phyloP scores from a whole-genome alignment of 2,329 filamentous ascomycete genomes.

The Colletotrichum sojae region DNA sequence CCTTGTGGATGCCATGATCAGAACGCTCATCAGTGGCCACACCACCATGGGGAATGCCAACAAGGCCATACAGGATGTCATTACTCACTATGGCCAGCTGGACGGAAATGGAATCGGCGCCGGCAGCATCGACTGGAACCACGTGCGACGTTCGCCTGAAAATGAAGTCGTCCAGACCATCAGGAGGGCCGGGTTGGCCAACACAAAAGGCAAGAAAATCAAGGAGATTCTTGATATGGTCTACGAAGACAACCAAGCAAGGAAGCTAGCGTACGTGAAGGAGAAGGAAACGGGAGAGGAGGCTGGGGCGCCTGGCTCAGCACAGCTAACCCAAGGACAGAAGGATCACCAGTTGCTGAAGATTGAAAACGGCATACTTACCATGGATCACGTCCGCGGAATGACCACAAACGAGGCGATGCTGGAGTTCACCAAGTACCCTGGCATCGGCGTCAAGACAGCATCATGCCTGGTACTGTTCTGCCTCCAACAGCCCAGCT shows the following conservation, averaged over 20 bases:
- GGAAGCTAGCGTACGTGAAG: constrained; percentile 59
- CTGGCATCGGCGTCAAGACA: constrained; percentile 71
- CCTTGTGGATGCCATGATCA: constrained; percentile 67
- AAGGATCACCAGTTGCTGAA: constrained; percentile 71
- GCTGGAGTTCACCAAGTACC: constrained; percentile 63
- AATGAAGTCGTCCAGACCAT: constrained; percentile 79
- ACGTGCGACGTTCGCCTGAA: constrained; percentile 71
- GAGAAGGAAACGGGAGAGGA: constrained; percentile 58
- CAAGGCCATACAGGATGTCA: constrained; percentile 75
- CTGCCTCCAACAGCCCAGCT: constrained; percentile 66
- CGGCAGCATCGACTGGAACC: constrained; percentile 83
- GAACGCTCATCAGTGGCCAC: constrained; percentile 67
- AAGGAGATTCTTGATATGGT: constrained; percentile 82
- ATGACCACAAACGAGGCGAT: constrained; percentile 63
- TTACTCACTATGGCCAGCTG: constrained; percentile 74
- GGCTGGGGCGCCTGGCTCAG: constrained; percentile 58
- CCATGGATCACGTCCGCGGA: constrained; percentile 65
- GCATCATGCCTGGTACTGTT: constrained; percentile 71
- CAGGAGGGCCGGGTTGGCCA: constrained; percentile 77
- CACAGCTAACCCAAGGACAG: constrained; percentile 58
- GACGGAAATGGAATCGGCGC: constrained; percentile 73
- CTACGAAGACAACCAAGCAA: constrained; percentile 73
- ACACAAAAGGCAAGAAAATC: constrained; percentile 80
- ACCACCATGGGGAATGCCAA: constrained; percentile 69
- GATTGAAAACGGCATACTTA: constrained; percentile 71